Conservation (phyloP, 805 yeast genomes). For the Lipomyces kockii region DNA sequence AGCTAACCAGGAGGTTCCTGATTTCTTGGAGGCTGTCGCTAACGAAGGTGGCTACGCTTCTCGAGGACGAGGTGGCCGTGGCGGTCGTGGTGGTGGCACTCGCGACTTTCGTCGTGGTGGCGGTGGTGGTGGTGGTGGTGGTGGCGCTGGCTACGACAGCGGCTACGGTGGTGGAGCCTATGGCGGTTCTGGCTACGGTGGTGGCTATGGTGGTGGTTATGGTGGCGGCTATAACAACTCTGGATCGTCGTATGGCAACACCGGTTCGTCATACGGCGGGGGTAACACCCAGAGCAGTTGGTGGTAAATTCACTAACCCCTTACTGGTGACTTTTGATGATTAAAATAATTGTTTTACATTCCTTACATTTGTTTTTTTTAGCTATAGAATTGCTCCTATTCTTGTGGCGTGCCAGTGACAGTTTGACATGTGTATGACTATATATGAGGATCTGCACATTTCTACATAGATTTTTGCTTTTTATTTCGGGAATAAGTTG, state of each 20-base stretch:
- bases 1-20: constrained; percentile 98
- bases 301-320: constrained; percentile 17
- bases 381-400: constrained; percentile 19
- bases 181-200: constrained; percentile 47
- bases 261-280: constrained; percentile 24
- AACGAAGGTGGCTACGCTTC: constrained; percentile 74
- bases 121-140: constrained; percentile 43
- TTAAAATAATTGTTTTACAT: constrained; percentile 1
- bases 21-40: constrained; percentile 76
- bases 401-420: constrained; percentile 29
- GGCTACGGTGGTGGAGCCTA: constrained; percentile 54
- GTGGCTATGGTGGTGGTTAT: constrained; percentile 33
- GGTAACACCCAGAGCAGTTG: constrained; percentile 20
- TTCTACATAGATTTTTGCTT: constrained; percentile 6
- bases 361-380: constrained; percentile 4
- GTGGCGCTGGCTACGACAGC: constrained; percentile 42
- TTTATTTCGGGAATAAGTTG: not conserved
- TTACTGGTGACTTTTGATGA: not conserved
- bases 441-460: constrained; percentile 5
- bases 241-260: constrained; percentile 57
- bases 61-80: constrained; percentile 51
- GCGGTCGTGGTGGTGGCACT: constrained; percentile 46
- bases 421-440: constrained; percentile 17
- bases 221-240: constrained; percentile 42
- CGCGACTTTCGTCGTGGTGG: constrained; percentile 60